A percentile compares a stretch with the other conserved stretches of the same genome.
phyloP scores from a whole-genome alignment of 2,329 filamentous ascomycete species.

The Colletotrichum paranaense region DNA sequence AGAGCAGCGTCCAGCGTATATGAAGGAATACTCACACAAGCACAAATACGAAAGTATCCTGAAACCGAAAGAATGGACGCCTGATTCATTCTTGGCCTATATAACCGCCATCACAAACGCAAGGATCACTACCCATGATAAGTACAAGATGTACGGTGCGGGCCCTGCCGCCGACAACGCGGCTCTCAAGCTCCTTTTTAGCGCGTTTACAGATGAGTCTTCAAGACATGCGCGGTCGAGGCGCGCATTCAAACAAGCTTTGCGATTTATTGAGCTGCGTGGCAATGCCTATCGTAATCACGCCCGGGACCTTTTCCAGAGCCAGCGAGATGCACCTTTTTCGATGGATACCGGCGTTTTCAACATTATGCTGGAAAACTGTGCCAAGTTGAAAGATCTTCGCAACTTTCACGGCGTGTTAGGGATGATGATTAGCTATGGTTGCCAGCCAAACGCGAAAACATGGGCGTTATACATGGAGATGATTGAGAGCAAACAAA shows the following conservation, averaged over 20 bases:
- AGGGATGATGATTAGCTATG: slow-evolving; percentile 52
- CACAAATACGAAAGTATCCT: slow-evolving; percentile 51
- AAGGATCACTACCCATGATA: slow-evolving; percentile 46
- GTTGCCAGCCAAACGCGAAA: slow-evolving; percentile 52
- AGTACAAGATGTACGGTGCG: slow-evolving; percentile 48
- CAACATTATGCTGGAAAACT: slow-evolving; percentile 59
- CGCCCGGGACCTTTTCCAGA: slow-evolving; percentile 47
- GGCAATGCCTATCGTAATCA: slow-evolving; percentile 42
- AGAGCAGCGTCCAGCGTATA: slow-evolving; percentile 13
- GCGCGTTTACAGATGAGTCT: slow-evolving; percentile 50
- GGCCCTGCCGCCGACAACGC: slow-evolving; percentile 49
- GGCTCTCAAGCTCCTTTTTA: slow-evolving; percentile 51
- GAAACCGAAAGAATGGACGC: slow-evolving; percentile 54
- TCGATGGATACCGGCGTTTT: slow-evolving; percentile 58
- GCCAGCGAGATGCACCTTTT: slow-evolving; percentile 50
- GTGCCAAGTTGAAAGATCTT: slow-evolving; percentile 53
- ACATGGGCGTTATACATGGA: slow-evolving; percentile 62
- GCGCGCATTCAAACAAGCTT: slow-evolving; percentile 55
- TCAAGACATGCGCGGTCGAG: slow-evolving; percentile 49
- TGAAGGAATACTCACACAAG: neutral
- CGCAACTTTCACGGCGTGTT: slow-evolving; percentile 54
- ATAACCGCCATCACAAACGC: slow-evolving; percentile 54
- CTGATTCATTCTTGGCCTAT: slow-evolving; percentile 54
- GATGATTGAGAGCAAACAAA: slow-evolving; percentile 70
- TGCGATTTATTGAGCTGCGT: slow-evolving; percentile 51